phyloP scores from a whole-genome alignment of 2,329 filamentous ascomycete genomes.

The Dryadomyces quercivorus region DNA sequence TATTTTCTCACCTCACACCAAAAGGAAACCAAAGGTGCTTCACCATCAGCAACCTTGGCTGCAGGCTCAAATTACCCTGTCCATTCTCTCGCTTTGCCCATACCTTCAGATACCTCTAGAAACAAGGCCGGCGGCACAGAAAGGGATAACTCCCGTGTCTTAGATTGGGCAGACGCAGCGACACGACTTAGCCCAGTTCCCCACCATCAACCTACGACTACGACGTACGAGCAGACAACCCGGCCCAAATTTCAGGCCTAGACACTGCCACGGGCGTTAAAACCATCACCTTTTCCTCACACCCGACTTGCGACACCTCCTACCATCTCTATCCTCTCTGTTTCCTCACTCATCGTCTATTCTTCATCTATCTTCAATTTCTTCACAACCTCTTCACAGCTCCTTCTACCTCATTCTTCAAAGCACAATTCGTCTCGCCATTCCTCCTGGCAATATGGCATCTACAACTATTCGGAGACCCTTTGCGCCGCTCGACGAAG shows the following conservation, averaged over 20 bases:
- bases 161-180: neutral
- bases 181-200: neutral
- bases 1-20: neutral
- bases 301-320: neutral
- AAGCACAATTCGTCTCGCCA: neutral
- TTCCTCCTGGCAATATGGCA: slow-evolving; percentile 31
- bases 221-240: neutral
- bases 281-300: neutral
- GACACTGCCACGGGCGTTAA: neutral
- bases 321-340: neutral
- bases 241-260: neutral
- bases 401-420: neutral
- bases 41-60: neutral
- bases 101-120: neutral
- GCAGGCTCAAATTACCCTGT: neutral
- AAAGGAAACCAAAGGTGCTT: neutral
- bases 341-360: neutral
- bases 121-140: neutral
- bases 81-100: neutral
- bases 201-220: neutral
- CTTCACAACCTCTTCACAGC: no score
- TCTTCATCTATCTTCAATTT: neutral
- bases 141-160: neutral
- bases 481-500: slow-evolving; percentile 59
- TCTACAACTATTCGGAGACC: slow-evolving; percentile 49